A percentile compares a stretch with the other conserved stretches of the same genome.
Evolutionary conservation across 306 rosid genomes (phyloP).

Genomic region (Cucurbita pepo): DNA sequence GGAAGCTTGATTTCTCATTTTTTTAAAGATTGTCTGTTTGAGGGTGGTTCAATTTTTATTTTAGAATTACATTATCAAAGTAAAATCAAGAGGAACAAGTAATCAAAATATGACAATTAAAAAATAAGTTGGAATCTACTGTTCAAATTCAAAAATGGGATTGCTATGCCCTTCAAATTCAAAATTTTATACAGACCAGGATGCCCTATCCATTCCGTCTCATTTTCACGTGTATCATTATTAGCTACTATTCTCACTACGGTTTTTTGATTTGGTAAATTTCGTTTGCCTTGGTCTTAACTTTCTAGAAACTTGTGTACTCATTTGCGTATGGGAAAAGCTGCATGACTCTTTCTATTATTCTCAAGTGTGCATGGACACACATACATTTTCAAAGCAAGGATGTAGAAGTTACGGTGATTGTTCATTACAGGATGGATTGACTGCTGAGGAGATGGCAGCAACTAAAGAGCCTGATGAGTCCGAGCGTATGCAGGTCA

Average conservation of each 20-base stretch:
- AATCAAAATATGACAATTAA: neutral
- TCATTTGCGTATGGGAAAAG: neutral
- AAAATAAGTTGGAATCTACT: neutral
- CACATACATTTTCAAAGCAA: neutral
- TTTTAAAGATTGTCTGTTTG: neutral
- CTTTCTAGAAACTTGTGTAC: neutral
- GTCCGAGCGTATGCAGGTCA: constrained; percentile 67
- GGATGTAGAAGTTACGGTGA: constrained; percentile 3
- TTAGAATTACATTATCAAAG: neutral
- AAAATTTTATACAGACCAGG: neutral
- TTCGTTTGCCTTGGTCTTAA: neutral
- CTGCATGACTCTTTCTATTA: neutral
- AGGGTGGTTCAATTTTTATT: neutral
- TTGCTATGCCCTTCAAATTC: neutral
- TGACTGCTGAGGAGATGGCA: constrained; percentile 59
- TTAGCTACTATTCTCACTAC: neutral
- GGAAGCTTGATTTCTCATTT: neutral
- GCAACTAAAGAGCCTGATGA: constrained; percentile 63
- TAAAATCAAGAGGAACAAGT: neutral
- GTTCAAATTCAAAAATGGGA: neutral
- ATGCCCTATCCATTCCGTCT: neutral
- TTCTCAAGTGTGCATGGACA: neutral
- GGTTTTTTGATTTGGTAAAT: neutral
- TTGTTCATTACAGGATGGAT: constrained; percentile 54
- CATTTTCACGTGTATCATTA: neutral